Evolutionary conservation across 1,284 basidiomycete species (phyloP), one percentile per base, ranked within the genome.

Genomic region (Uromyces viciae-fabae): DNA sequence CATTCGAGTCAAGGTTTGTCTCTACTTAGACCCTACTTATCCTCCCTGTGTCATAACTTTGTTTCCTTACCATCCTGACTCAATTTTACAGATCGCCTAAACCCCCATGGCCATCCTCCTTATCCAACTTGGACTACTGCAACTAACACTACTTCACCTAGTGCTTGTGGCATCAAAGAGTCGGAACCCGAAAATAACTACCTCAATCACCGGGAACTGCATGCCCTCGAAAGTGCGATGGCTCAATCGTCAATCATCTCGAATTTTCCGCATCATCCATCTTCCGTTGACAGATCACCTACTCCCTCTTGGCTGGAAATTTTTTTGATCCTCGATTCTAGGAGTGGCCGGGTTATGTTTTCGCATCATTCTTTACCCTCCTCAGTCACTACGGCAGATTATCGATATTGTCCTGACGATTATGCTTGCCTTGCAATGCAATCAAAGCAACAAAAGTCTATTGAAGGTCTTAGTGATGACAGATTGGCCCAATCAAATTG

Each of bases 361-460:
- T 14, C 60, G 3, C 33, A 66, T 52, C 62, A 40, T 28, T 72
- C 68, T n/a, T 33, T 58, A 19, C 36, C 40, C 58, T 52, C 58
- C 42, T 11, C 60, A 4, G 25, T 15, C 11, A 25, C 31, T 43
- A 14, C 33, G 11, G 19, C 25, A 8, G 58, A 64, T 46, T 46
- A 36, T 46, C 58, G 15, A 28, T 76, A 28, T 36, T 36, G 22
- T 19, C 75, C 75, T 22, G 60, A 76, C 43, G 75, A 76, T 46
- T 76, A 76, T 66, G 75, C 75, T 17, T 64, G 52, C 25, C 28
- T 76, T 64, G 75, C 75, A 11, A 76, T 76, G 60, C 58, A 76
- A 49, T 62, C 75, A 11, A 76, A 64, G 22, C 25, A 46, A 64
- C 54, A 7, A 3, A 22, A 38, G 38, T 36, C 33, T 17, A n/a